Conservation (phyloP, 2,329 filamentous ascomycete genomes). For the Trichophyton equinum region DNA sequence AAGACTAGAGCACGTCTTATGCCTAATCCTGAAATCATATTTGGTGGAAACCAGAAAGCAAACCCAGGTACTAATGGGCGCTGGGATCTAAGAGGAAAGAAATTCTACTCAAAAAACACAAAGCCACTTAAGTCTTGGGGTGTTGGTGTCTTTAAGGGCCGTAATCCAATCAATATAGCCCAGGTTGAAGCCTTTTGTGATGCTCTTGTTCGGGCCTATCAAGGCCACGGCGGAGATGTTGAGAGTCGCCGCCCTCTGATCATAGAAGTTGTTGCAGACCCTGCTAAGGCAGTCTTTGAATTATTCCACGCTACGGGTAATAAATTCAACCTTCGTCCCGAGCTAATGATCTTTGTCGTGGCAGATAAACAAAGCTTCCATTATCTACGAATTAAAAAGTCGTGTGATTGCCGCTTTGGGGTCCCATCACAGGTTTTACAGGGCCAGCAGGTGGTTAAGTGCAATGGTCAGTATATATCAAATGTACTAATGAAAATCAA, state of each 20-base stretch:
- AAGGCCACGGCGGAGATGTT: constrained; percentile 48
- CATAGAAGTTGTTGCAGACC: constrained; percentile 31
- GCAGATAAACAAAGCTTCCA: constrained; percentile 55
- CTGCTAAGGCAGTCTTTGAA: constrained; percentile 43
- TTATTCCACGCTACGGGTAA: constrained; percentile 46
- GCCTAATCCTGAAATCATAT: constrained; percentile 57
- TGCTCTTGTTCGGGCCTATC: constrained; percentile 50
- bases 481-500: constrained; percentile 98
- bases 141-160: constrained; percentile 52
- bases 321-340: constrained; percentile 45
- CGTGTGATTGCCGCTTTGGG: constrained; percentile 72
- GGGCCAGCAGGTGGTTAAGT: constrained; percentile 53
- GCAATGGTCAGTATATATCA: constrained; percentile 70
- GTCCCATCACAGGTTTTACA: constrained; percentile 75
- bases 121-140: constrained; percentile 60
- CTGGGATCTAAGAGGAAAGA: constrained; percentile 77
- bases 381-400: constrained; percentile 83
- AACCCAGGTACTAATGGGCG: constrained; percentile 58
- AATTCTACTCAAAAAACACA: constrained; percentile 56
- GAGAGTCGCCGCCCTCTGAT: constrained; percentile 35
- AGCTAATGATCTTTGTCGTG: constrained; percentile 71
- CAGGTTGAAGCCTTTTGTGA: constrained; percentile 43
- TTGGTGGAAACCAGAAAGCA: constrained; percentile 41
- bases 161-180: constrained; percentile 33
- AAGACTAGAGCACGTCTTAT: constrained; percentile 59